These are phyloP conservation scores for Lyophyllum semitale DNA, from an alignment of 768 basidiomycete species.

Conservation along the genomic window DNA sequence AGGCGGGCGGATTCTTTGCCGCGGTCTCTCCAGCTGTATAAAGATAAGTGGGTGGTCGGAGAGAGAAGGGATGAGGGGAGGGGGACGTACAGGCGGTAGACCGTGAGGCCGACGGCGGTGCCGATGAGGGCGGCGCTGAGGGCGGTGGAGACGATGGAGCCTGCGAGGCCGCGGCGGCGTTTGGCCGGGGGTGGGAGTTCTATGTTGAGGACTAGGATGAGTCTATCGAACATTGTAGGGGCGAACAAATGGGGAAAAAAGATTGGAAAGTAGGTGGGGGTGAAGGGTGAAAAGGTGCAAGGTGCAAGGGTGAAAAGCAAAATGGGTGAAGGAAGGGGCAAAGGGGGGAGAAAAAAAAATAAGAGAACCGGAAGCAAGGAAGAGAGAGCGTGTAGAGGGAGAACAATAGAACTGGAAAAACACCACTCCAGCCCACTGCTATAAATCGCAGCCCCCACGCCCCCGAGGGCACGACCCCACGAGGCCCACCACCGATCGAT, in stretches of 20 bases:
- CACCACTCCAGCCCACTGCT: neutral
- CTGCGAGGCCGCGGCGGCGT: constrained; percentile 79
- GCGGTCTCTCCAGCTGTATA: constrained; percentile 72
- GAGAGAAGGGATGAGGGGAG: neutral
- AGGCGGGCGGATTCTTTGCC: constrained; percentile 47
- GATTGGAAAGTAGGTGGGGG: constrained; percentile 21
- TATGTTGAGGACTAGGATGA: constrained; percentile 57
- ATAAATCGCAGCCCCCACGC: constrained; percentile 2
- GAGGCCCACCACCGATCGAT: neutral
- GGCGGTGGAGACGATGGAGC: constrained; percentile 82
- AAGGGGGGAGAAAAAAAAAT: constrained; percentile 4
- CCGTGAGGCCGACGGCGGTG: constrained; percentile 83
- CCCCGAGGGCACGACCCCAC: constrained; percentile 4
- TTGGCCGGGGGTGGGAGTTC: constrained; percentile 76
- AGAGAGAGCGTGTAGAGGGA: constrained; percentile 3
- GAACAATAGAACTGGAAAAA: constrained; percentile 3
- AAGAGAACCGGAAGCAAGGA: constrained; percentile 12
- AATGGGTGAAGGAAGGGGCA: neutral
- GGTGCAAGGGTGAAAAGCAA: neutral
- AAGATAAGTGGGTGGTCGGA: neutral
- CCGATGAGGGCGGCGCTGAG: constrained; percentile 85
- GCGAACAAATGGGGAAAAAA: neutral
- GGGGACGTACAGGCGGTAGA: constrained; percentile 76
- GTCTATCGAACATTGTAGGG: constrained; percentile 28
- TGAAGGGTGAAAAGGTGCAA: constrained; percentile 13